Evolutionary conservation across 257 asterid species (phyloP), one percentile per base, ranked within the genome.

Genomic region (Marsdenia floribunda): DNA sequence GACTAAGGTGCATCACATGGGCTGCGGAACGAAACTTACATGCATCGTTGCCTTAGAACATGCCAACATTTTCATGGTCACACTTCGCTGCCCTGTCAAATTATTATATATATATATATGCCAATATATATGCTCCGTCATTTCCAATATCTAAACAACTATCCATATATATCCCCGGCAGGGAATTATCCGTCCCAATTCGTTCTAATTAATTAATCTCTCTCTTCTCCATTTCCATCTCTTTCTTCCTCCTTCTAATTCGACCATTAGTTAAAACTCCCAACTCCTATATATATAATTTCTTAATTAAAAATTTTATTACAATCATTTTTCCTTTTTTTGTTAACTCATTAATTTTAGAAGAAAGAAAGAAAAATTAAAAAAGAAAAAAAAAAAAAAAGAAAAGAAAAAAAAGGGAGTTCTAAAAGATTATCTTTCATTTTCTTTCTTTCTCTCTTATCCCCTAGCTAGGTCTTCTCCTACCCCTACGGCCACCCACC

Each of bases 1-100:
- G 83, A 80, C 85, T 80, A 83, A n/a, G 82, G 74, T 80, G 83
- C 84, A 84, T 92, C 96, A 90, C 97, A 87, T 92, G 93, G 83
- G 85, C 73, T 85, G 86, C n/a, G 85, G 76, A 58, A 44, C 73
- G 49, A 74, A 74, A 76, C 68, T 82, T 82, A 84, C 88, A 83
- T 83, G 88, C 81, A 82, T 82, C 61, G 79, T 77, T 89, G 87
- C 85, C 76, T 76, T 70, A 53, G 70, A 76, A 82, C 87, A 86
- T 73, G 83, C 88, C 85, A 82, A 78, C 84, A 85, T 78, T 84
- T 77, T 77, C 82, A 68, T 73, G 78, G 79, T 83, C 89, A 80
- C 85, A 80, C 78, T 77, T 73, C 47, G 35, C 47, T 68, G 65
- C 77, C 40, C 54, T 67, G 66, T 42, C 78, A 73, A 63, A 37